A percentile compares a stretch with the other conserved stretches of the same genome.
Conservation (phyloP, 2,329 filamentous ascomycete species). For the Phialocephala subalpina region DNA sequence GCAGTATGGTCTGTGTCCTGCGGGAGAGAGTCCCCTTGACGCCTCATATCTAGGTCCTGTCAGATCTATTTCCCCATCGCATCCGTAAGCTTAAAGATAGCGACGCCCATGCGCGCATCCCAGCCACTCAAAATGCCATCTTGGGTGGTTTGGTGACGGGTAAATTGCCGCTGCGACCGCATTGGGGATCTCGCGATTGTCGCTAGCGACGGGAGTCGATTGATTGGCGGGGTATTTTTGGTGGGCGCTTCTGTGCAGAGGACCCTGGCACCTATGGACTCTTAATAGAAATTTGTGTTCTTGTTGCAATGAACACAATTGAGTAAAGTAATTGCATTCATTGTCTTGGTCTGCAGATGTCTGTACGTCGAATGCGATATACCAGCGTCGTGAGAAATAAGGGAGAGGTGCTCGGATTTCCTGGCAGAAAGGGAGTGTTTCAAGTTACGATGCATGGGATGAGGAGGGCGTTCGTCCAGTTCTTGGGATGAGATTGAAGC, state of each 20-base stretch:
- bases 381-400: neutral
- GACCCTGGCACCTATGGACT: neutral
- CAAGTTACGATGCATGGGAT: neutral
- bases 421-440: neutral
- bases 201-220: neutral
- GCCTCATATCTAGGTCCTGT: neutral
- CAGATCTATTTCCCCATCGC: conserved; percentile 5
- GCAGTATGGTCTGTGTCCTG: neutral
- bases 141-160: neutral
- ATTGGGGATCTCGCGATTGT: neutral
- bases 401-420: neutral
- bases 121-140: neutral
- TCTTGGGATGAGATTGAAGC: conserved; percentile 3
- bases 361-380: neutral
- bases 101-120: neutral
- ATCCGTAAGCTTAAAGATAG: neutral
- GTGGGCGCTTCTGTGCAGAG: conserved; percentile 3
- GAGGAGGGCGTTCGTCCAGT: neutral
- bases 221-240: conserved; percentile 4
- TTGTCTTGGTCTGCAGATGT: neutral
- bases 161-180: neutral
- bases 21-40: neutral
- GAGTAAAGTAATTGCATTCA: neutral
- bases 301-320: neutral
- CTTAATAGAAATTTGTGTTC: neutral